Percentiles rank a stretch among this genome's conserved stretches.
Conservation (phyloP, 441 rosid species). For the Manihot esculenta region DNA sequence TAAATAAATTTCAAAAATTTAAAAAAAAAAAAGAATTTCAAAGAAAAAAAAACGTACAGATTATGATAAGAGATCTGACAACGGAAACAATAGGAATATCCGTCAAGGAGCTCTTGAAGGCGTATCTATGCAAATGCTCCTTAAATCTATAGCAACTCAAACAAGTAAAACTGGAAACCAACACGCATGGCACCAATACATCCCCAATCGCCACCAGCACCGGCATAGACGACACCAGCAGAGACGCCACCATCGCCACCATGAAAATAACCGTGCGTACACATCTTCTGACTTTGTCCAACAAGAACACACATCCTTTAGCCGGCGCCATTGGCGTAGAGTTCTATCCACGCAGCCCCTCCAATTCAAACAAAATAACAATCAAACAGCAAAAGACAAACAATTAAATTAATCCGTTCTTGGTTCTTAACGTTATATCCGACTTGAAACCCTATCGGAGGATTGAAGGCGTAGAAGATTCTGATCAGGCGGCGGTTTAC, state of each 20-base stretch:
- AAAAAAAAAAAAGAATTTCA: background rate
- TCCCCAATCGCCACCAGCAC: constrained; percentile 75
- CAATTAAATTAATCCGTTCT: background rate
- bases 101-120: constrained; percentile 68
- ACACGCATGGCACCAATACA: constrained; percentile 52
- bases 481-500: constrained; percentile 23
- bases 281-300: constrained; percentile 70
- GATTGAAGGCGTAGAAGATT: constrained; percentile 8
- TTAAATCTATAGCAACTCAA: constrained; percentile 56
- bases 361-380: constrained; percentile 5
- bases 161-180: constrained; percentile 72
- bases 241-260: constrained; percentile 86
- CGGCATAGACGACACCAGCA: constrained; percentile 81
- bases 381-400: background rate
- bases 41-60: constrained; percentile 42
- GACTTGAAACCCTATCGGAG: constrained; percentile 29
- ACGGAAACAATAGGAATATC: constrained; percentile 80
- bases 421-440: constrained; percentile 1
- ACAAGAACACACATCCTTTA: constrained; percentile 38
- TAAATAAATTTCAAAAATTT: too few relatives aligned
- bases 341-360: background rate
- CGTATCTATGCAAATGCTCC: constrained; percentile 57
- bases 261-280: constrained; percentile 71
- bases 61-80: constrained; percentile 71
- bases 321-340: constrained; percentile 49